These are phyloP conservation scores for Trichothecium roseum DNA, from an alignment of 2,329 filamentous ascomycete genomes.

Conservation along the genomic window DNA sequence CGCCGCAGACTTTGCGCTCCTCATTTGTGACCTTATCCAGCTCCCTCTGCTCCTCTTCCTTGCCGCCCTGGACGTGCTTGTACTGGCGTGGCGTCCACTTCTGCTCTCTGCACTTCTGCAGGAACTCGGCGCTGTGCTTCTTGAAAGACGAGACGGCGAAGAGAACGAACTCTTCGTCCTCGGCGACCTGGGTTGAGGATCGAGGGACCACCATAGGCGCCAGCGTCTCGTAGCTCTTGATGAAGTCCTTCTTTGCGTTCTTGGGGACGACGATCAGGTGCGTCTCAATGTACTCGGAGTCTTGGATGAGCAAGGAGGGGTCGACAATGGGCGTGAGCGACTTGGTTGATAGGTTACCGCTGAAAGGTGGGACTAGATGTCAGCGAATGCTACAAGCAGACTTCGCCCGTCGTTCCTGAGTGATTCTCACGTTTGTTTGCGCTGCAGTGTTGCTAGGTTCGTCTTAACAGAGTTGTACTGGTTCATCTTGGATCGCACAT, in stretches of 20 bases:
- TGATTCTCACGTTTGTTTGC: constrained; percentile 67
- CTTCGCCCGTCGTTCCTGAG: background rate
- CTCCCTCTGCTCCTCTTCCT: constrained; percentile 81
- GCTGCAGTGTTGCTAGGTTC: constrained; percentile 68
- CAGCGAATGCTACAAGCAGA: no score
- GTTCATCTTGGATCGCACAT: constrained; percentile 87
- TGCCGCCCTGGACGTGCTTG: constrained; percentile 82
- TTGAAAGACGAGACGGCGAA: constrained; percentile 90
- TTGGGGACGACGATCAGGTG: constrained; percentile 84
- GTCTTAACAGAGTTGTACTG: constrained; percentile 91
- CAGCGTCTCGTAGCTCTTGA: constrained; percentile 80
- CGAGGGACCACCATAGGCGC: constrained; percentile 88
- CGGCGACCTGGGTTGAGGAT: constrained; percentile 67
- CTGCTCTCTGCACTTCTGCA: constrained; percentile 83
- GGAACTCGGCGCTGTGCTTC: constrained; percentile 77
- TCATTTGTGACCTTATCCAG: constrained; percentile 72
- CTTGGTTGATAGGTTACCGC: constrained; percentile 87
- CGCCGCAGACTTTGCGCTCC: constrained; percentile 85
- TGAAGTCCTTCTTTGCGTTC: constrained; percentile 74
- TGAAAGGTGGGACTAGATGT: constrained; percentile 21
- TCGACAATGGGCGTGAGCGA: constrained; percentile 85
- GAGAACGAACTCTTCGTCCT: constrained; percentile 82
- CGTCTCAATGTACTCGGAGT: constrained; percentile 95
- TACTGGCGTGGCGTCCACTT: constrained; percentile 94
- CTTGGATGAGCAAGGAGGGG: constrained; percentile 67